Percentiles rank a stretch among this genome's conserved stretches.
These are phyloP conservation scores for Kwoniella mangroviensis DNA, from an alignment of 768 basidiomycete genomes.

Conservation along the genomic window DNA sequence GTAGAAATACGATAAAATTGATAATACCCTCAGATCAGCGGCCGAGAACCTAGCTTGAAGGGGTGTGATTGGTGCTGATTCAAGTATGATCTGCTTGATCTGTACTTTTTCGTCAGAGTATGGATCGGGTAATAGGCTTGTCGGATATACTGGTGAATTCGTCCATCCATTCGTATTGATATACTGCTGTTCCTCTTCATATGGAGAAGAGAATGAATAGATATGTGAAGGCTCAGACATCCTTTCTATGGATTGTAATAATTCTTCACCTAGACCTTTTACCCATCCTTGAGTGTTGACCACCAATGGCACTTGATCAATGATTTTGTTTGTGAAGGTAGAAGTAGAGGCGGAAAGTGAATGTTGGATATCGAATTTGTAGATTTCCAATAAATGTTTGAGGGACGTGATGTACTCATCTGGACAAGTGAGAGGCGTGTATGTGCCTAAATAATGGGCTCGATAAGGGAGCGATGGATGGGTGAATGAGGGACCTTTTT, in stretches of 20 bases:
- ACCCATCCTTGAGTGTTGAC: conserved; percentile 98
- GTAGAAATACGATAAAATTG: conserved; percentile 79
- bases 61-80: conserved; percentile 63
- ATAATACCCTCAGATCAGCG: conserved; percentile 72
- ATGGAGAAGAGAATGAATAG: conserved; percentile 59
- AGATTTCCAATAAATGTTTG: conserved; percentile 64
- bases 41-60: conserved; percentile 64
- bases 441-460: conserved; percentile 81
- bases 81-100: conserved; percentile 46
- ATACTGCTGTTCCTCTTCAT: conserved; percentile 14
- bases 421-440: conserved; percentile 77
- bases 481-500: conserved; percentile 80
- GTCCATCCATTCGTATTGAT: conserved; percentile 32
- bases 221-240: conserved; percentile 67
- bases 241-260: conserved; percentile 72
- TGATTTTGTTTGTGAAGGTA: background rate
- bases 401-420: conserved; percentile 75
- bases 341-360: conserved; percentile 52
- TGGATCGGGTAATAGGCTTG: conserved; percentile 14
- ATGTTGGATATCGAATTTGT: conserved; percentile 66
- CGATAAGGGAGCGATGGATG: conserved; percentile 73
- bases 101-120: background rate
- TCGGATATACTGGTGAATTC: conserved; percentile 28
- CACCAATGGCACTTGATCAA: conserved; percentile 70
- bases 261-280: conserved; percentile 86